Base-by-base conservation (phyloP, 192 early-diverging fungal species). In the Powellomyces hirtus region DNA sequence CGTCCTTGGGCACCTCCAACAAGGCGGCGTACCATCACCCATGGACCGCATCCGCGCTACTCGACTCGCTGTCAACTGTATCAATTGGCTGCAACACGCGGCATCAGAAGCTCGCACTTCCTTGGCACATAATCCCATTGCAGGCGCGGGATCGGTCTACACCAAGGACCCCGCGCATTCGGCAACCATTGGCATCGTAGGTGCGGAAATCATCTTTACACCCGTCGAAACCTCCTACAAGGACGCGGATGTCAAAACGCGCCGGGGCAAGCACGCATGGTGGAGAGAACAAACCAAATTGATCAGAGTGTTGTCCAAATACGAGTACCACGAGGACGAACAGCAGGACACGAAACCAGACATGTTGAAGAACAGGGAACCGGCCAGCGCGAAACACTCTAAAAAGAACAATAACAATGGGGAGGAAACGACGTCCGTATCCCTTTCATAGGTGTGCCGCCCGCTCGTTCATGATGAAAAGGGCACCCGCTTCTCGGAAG, bases 1-100 rank as follows among this genome's bases (percentile, higher is more conserved):
- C 13, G 89, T 95, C 5, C 81, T 98, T 35, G 97, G 97, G 22
- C 97, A 98, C 65, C 81, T 95, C 61, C 97, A 97, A 75, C 97
- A 98, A 75, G 97, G 97, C 37, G 91, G 89, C 62, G 87, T 90
- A 11, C 94, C 97, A 24, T 89, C 89, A 27, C 95, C 97, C n/a
- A 71, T 96, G 42, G 97, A 98, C 80, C 91, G 97, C 30, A 89
- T 93, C 73, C 90, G 95, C n/a, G 97, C 94, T 16, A 94, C 89
- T 38, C 86, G 88, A 16, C 76, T 94, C 73, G 93, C 93, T 1
- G 88, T 93, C 20, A 84, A 88, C 52, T 84, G 90, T 52, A 73
- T 97, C 56, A 81, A 91, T 34, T 98, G 94, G 88, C 77, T 96
- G 66, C 87, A 96, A 73, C 46, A 80, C 50, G 79, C 85, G 31